Evolutionary conservation across 75 land plant species (phyloP).

Genomic region (Sequoiadendron giganteum): DNA sequence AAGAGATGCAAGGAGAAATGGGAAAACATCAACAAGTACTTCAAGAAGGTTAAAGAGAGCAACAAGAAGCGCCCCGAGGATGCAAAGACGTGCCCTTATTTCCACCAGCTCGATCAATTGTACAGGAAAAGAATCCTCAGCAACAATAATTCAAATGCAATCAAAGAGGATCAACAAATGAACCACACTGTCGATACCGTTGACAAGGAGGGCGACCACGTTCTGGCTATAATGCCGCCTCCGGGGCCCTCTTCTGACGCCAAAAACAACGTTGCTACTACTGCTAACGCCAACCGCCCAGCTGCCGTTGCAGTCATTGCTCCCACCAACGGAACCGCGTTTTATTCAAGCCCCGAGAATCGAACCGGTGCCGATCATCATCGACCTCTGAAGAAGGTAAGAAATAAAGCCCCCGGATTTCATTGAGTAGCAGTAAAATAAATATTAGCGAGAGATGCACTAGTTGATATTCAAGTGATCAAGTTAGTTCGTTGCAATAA

Average conservation of each 20-base stretch:
- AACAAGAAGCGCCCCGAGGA: conserved; percentile 62
- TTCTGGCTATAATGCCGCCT: conserved; percentile 19
- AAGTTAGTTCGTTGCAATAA: not conserved
- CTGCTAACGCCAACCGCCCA: not conserved
- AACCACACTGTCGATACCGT: not conserved
- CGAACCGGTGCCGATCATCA: conserved; percentile 1
- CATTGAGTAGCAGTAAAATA: not conserved
- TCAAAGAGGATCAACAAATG: not conserved
- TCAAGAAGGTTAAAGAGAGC: conserved; percentile 38
- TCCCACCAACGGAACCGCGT: not conserved
- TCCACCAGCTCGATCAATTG: conserved; percentile 46
- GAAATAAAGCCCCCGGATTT: not conserved
- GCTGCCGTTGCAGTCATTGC: conserved; percentile 3
- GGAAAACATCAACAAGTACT: conserved; percentile 47
- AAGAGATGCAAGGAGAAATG: conserved; percentile 75
- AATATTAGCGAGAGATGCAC: not conserved
- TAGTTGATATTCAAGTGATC: not conserved
- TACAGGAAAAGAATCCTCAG: conserved; percentile 26
- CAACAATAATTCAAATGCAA: not conserved
- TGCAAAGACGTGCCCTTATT: conserved; percentile 62
- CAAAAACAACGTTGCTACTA: not conserved
- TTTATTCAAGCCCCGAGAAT: conserved; percentile 10
- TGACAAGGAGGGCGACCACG: not conserved
- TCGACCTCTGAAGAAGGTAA: conserved; percentile 8
- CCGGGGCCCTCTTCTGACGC: not conserved